A percentile compares a stretch with the other conserved stretches of the same genome.
Evolutionary conservation across 352 stramenopile species (phyloP).

Genomic region (Phytophthora litchii): DNA sequence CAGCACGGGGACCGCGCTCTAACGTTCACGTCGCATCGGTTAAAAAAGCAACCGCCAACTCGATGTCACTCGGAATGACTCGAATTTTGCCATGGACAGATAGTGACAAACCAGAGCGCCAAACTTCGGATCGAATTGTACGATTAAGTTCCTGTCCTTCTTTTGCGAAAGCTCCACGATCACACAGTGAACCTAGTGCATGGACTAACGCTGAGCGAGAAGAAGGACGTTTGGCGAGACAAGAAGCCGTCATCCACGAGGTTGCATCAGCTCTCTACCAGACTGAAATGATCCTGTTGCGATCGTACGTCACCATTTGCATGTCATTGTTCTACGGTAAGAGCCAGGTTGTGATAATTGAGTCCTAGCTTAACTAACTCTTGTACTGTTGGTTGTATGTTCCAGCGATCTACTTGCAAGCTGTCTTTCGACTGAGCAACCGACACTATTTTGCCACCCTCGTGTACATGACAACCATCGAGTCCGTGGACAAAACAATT

Average conservation of each 20-base stretch:
- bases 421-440: slow-evolving; percentile 31
- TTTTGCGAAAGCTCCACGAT: slow-evolving; percentile 14
- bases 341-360: not conserved
- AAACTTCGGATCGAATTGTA: slow-evolving; percentile 7
- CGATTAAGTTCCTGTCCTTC: slow-evolving; percentile 5
- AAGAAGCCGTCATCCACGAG: slow-evolving; percentile 29
- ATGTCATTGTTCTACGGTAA: slow-evolving; percentile 39
- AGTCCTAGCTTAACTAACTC: slow-evolving; percentile 1
- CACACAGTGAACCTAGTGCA: slow-evolving; percentile 15
- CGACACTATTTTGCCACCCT: slow-evolving; percentile 31
- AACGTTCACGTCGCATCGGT: slow-evolving; percentile 9
- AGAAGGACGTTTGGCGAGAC: not conserved
- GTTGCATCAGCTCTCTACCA: slow-evolving; percentile 28
- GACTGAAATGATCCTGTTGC: slow-evolving; percentile 40
- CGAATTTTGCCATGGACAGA: slow-evolving; percentile 20
- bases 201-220: slow-evolving; percentile 13
- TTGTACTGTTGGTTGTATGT: not conserved
- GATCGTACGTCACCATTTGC: slow-evolving; percentile 39
- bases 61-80: slow-evolving; percentile 6
- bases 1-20: slow-evolving; percentile 1
- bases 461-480: slow-evolving; percentile 18
- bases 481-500: slow-evolving; percentile 14
- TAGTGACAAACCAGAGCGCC: not conserved
- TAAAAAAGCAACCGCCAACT: not conserved
- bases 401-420: slow-evolving; percentile 28